Percentiles rank a stretch among this genome's conserved stretches.
Evolutionary conservation across 2,329 filamentous ascomycete genomes (phyloP).

Genomic region (Trichoderma oligosporum): DNA sequence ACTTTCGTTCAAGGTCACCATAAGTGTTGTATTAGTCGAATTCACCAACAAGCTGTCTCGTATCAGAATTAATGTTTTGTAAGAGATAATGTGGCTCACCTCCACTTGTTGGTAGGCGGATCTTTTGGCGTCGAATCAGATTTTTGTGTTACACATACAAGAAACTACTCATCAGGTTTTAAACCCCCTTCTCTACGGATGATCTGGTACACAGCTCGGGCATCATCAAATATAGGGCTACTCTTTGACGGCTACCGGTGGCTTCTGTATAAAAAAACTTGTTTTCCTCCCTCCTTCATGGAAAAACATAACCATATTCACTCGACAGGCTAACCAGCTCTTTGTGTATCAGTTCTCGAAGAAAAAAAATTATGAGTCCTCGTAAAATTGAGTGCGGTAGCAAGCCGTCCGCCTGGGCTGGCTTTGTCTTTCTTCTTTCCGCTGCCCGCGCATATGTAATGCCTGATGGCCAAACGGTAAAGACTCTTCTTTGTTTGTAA

Average conservation of each 20-base stretch:
- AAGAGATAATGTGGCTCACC: background rate
- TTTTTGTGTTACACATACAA: background rate
- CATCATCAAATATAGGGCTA: background rate
- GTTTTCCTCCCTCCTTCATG: no score
- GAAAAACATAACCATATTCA: no score
- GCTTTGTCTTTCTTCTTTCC: slow-evolving; percentile 1
- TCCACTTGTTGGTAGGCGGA: background rate
- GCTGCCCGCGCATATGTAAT: slow-evolving; percentile 4
- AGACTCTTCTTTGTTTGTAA: background rate
- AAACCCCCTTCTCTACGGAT: no score
- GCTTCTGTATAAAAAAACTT: background rate
- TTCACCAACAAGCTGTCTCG: background rate
- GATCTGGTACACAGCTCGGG: no score
- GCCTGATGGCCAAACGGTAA: slow-evolving; percentile 15
- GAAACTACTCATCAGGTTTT: background rate
- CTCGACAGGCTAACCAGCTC: background rate
- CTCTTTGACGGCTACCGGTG: background rate
- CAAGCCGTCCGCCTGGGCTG: background rate
- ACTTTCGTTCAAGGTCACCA: background rate
- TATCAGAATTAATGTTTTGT: background rate
- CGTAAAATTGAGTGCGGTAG: background rate
- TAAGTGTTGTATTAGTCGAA: background rate
- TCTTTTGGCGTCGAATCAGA: background rate
- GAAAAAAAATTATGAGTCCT: slow-evolving; percentile 2
- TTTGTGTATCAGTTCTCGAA: background rate